Evolutionary conservation across 129 eudicot genomes (phyloP).

Genomic region (Artemisia argyi): DNA sequence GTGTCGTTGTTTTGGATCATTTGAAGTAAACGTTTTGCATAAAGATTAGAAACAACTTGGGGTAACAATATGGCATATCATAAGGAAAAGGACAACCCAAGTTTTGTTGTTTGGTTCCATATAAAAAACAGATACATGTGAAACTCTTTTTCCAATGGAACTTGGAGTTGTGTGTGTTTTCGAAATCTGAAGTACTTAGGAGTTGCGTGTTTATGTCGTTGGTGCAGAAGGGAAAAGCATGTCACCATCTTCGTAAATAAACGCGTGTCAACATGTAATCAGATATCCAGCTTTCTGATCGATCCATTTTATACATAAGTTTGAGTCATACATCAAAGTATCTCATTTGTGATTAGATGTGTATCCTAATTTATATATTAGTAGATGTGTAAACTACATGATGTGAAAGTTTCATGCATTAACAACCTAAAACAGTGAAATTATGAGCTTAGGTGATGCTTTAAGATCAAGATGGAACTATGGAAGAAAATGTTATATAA

Average conservation of each 20-base stretch:
- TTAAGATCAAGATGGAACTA: too few relatives aligned
- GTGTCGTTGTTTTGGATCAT: not conserved
- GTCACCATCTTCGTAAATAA: not conserved
- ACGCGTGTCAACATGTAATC: not conserved
- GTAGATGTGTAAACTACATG: too few relatives aligned
- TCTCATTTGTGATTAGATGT: too few relatives aligned
- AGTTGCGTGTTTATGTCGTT: not conserved
- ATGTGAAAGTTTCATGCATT: too few relatives aligned
- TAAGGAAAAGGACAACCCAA: not conserved
- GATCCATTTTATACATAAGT: not conserved
- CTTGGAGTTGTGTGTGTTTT: not conserved
- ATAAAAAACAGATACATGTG: not conserved
- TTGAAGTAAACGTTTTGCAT: not conserved
- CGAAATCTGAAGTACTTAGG: not conserved
- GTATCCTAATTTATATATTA: too few relatives aligned
- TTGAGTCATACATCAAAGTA: too few relatives aligned
- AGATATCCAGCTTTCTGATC: not conserved
- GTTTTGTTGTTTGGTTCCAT: not conserved
- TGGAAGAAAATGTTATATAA: too few relatives aligned
- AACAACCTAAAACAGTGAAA: too few relatives aligned
- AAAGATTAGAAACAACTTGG: not conserved
- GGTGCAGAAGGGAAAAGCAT: not conserved
- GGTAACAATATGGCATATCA: not conserved
- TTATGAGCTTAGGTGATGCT: too few relatives aligned
- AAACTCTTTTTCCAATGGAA: not conserved